phyloP scores from a whole-genome alignment of 1,284 basidiomycete species.

The Cutaneotrichosporon sp. region DNA sequence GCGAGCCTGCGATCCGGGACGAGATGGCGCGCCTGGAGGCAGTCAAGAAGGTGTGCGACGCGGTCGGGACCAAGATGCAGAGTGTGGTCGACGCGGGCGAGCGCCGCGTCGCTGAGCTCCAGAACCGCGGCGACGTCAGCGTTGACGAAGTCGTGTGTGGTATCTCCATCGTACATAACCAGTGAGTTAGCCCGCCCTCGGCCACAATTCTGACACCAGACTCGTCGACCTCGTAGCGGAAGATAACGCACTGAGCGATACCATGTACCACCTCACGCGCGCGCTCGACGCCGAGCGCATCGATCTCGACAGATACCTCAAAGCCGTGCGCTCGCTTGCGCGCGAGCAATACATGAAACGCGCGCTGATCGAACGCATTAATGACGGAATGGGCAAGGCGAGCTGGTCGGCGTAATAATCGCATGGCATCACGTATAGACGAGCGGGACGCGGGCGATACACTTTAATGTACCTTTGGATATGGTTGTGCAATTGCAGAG shows the following conservation, averaged over 20 bases:
- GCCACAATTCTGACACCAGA: slow-evolving; percentile 56
- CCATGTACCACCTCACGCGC: slow-evolving; percentile 91
- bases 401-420: slow-evolving; percentile 21
- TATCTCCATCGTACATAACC: slow-evolving; percentile 91
- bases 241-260: slow-evolving; percentile 96
- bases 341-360: slow-evolving; percentile 76
- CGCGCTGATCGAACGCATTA: slow-evolving; percentile 82
- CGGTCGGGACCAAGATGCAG: slow-evolving; percentile 64
- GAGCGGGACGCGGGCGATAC: too few species aligned
- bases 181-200: slow-evolving; percentile 57
- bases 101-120: slow-evolving; percentile 62
- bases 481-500: too few species aligned
- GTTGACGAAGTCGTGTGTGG: slow-evolving; percentile 93
- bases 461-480: too few species aligned
- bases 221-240: slow-evolving; percentile 94
- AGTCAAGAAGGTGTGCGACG: slow-evolving; percentile 84
- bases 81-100: slow-evolving; percentile 62
- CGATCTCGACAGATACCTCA: slow-evolving; percentile 84
- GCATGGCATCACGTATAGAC: not conserved
- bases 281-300: slow-evolving; percentile 87
- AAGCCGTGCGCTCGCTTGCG: slow-evolving; percentile 78
- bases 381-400: slow-evolving; percentile 59
- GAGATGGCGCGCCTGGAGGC: slow-evolving; percentile 93
- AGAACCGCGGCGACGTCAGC: slow-evolving; percentile 53
- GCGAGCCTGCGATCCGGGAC: slow-evolving; percentile 86